phyloP scores from a whole-genome alignment of 75 land plant species.

The Isoetes taiwanensis region DNA sequence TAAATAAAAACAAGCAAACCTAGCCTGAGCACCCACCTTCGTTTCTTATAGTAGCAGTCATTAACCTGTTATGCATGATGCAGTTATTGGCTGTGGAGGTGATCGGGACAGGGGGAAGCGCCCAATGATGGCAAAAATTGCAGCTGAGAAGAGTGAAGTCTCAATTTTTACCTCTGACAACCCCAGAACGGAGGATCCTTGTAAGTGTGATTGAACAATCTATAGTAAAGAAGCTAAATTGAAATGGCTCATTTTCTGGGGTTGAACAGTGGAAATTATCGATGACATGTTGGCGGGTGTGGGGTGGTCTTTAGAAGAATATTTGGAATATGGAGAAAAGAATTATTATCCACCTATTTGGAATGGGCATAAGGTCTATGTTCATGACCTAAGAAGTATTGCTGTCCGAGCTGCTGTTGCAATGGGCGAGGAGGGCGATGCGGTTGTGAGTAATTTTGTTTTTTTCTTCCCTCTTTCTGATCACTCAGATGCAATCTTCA shows the following conservation, averaged over 20 bases:
- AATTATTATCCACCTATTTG: slow-evolving; percentile 7
- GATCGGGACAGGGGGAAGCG: background rate
- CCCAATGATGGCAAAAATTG: slow-evolving; percentile 6
- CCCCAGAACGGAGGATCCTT: background rate
- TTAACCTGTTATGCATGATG: background rate
- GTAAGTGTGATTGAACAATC: no score
- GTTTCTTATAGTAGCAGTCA: background rate
- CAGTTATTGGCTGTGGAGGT: slow-evolving; percentile 6
- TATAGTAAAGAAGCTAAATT: no score
- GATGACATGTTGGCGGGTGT: slow-evolving; percentile 7
- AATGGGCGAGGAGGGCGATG: slow-evolving; percentile 2
- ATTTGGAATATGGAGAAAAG: background rate
- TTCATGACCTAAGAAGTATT: background rate
- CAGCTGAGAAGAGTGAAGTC: slow-evolving; percentile 1
- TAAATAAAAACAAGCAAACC: background rate
- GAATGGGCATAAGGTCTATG: slow-evolving; percentile 1
- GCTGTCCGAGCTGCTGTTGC: slow-evolving; percentile 4
- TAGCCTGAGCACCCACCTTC: background rate
- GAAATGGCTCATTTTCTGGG: background rate
- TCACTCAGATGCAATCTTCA: background rate
- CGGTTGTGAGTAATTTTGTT: slow-evolving; percentile 1
- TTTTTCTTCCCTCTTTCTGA: background rate
- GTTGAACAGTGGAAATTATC: slow-evolving; percentile 1
- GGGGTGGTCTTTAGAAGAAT: background rate
- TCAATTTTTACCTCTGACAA: slow-evolving; percentile 1